Conservation (phyloP, 331 rosid genomes). For the Quercus phellos region DNA sequence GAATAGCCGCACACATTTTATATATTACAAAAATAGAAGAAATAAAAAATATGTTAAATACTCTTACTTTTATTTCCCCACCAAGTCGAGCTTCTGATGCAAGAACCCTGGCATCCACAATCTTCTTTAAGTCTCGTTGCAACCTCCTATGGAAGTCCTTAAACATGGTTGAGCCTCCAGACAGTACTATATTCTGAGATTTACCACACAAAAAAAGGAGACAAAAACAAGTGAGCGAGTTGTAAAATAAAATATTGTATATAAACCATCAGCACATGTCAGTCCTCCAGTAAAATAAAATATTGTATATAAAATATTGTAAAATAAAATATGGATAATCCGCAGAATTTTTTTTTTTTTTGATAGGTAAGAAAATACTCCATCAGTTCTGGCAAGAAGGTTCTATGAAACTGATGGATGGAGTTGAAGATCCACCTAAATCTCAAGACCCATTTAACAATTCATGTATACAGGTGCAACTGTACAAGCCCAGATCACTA, state of each 20-base stretch:
- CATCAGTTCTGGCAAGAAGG: background rate
- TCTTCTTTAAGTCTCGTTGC: slow-evolving; percentile 93
- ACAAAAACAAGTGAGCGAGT: background rate
- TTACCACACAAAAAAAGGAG: background rate
- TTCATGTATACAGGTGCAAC: background rate
- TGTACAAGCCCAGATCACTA: background rate
- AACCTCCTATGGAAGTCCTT: slow-evolving; percentile 96
- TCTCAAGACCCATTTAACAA: background rate
- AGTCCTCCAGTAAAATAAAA: background rate
- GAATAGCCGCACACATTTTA: background rate
- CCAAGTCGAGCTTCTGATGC: slow-evolving; percentile 79
- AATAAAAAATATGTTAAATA: slow-evolving; percentile 9
- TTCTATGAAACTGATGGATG: background rate
- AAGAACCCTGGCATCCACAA: slow-evolving; percentile 84
- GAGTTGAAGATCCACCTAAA: background rate
- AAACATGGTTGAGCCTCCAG: slow-evolving; percentile 99
- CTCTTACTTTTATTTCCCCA: slow-evolving; percentile 71
- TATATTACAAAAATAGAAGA: background rate
- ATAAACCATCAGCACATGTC: background rate
- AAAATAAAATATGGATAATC: background rate
- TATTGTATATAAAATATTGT: background rate
- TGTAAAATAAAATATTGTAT: background rate
- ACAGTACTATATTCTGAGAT: slow-evolving; percentile 83
- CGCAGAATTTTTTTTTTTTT: too few relatives aligned
- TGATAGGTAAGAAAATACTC: too few relatives aligned